Evolutionary conservation across 2,329 filamentous ascomycete species (phyloP), one percentile per base, ranked within the genome.

Genomic region (Whalleya microplaca): DNA sequence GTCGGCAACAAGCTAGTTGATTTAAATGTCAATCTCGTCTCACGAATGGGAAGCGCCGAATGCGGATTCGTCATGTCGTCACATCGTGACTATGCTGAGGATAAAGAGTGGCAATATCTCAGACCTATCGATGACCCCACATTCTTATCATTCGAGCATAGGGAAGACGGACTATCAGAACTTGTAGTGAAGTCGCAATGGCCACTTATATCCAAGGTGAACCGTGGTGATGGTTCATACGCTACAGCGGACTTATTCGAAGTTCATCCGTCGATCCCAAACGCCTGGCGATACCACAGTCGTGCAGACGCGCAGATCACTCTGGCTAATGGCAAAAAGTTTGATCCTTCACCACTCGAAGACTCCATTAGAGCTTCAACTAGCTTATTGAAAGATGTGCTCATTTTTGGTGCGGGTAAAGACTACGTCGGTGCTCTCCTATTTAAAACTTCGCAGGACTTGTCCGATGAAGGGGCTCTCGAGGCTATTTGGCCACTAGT

Each of bases 41-140:
- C 84, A 0, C 76, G 86, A 41, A 87, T 85, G 67, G 86, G 86
- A 2, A 88, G 84, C 63, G 83, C 84, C 8, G 86, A 89, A 66
- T 88, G 85, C 53, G 85, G 86, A 0, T 89, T 89, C 57, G 68
- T 89, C 14, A 76, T 89, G 66, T 86, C 83, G 2, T 89, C 86
- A 0, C 78, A 84, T 66, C 78, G 85, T 20, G 72, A 84, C 21
- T 88, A 82, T 54, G 56, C 53, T 0, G 67, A 59, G 0, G 85
- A 89, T 54, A 76, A 71, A n/a, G 80, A 81, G 2, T 89, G 85
- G 85, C 79, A 87, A 58, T 87, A 83, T 58, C 74, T 89, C 1
- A 77, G 85, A 9, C 70, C 75, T 1, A 66, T 71, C 0, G 53
- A 61, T 1, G 65, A 71, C 18, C 43, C 69, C 1, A 48, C 68